A percentile compares a stretch with the other conserved stretches of the same genome.
Evolutionary conservation across 345 rosid genomes (phyloP).

Genomic region (Eucalyptus sp.): DNA sequence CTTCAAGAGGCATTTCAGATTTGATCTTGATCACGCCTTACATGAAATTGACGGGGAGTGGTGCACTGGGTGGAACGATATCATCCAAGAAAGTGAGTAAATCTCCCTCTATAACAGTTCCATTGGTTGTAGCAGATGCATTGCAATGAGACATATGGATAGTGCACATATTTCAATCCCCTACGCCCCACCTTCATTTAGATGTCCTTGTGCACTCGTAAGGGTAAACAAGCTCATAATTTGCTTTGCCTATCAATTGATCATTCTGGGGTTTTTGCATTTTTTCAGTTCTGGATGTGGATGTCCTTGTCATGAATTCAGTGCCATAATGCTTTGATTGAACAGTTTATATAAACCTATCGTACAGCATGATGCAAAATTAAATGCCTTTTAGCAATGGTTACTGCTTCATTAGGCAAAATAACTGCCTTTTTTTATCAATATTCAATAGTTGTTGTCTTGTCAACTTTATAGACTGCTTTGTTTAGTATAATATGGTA

Average conservation of each 20-base stretch:
- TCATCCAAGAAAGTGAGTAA: constrained; percentile 57
- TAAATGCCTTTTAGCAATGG: not conserved
- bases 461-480: not conserved
- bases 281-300: not conserved
- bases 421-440: not conserved
- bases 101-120: not conserved
- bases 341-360: not conserved
- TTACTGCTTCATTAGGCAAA: not conserved
- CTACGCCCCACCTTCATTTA: not conserved
- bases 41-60: constrained; percentile 21
- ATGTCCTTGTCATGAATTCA: not conserved
- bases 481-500: not conserved
- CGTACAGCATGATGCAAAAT: not conserved
- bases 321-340: not conserved
- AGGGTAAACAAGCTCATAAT: not conserved
- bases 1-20: constrained; percentile 33
- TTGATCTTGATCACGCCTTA: constrained; percentile 5
- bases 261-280: not conserved
- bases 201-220: not conserved
- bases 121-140: not conserved
- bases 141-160: not conserved
- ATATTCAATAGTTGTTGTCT: not conserved
- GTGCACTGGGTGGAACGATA: constrained; percentile 70
- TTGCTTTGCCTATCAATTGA: not conserved
- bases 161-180: not conserved